These are phyloP conservation scores for Sporobolus alterniflorus DNA, from an alignment of 202 grass and related monocot species.

Conservation along the genomic window DNA sequence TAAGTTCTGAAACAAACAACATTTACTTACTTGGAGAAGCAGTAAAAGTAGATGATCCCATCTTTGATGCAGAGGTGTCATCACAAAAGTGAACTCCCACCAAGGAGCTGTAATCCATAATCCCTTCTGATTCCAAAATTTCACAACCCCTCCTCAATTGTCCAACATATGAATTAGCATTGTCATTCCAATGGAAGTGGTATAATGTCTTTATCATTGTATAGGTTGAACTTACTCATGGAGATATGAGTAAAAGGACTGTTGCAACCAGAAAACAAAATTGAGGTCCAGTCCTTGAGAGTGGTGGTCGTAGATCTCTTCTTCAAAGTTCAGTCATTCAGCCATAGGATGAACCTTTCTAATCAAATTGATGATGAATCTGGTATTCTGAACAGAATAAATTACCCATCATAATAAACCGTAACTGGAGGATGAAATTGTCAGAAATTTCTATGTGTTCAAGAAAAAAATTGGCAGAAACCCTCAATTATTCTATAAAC, in stretches of 20 bases:
- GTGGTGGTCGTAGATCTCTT: constrained; percentile 96
- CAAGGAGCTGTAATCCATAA: constrained; percentile 99
- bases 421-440: constrained; percentile 55
- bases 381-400: constrained; percentile 94
- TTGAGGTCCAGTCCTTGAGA: constrained; percentile 98
- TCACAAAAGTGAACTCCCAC: constrained; percentile 95
- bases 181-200: not conserved
- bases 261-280: constrained; percentile 88
- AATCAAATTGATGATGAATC: constrained; percentile 95
- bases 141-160: constrained; percentile 90
- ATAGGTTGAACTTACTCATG: constrained; percentile 75
- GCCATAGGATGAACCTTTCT: constrained; percentile 98
- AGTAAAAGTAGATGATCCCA: constrained; percentile 60
- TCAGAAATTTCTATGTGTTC: no score
- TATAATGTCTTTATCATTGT: not conserved
- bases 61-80: constrained; percentile 68
- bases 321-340: constrained; percentile 85
- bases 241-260: constrained; percentile 73
- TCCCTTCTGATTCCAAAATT: constrained; percentile 92
- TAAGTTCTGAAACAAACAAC: not conserved
- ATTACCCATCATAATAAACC: constrained; percentile 97
- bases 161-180: constrained; percentile 33
- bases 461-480: constrained; percentile 18
- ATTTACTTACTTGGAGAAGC: constrained; percentile 87
- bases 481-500: not conserved